Evolutionary conservation across 108 stramenopile species (phyloP).

Genomic region (Skeletonema potamos): DNA sequence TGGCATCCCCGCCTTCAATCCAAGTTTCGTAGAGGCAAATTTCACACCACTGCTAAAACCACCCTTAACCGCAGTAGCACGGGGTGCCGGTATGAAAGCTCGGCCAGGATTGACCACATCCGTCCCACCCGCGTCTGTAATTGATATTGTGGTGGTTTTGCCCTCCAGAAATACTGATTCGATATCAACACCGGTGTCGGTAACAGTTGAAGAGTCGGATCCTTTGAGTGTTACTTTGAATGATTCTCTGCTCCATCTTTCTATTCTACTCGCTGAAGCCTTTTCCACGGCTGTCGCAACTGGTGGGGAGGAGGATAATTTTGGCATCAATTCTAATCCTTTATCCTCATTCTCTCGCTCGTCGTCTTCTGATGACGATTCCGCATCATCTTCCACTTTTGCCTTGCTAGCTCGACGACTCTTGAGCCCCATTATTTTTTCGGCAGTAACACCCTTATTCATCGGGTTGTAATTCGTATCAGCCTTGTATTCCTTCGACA

Average conservation of each 20-base stretch:
- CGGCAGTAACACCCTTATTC: background rate
- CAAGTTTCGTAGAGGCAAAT: background rate
- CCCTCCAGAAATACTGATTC: background rate
- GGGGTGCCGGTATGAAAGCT: background rate
- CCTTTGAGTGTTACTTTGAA: background rate
- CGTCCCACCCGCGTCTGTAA: background rate
- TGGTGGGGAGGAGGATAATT: background rate
- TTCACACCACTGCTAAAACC: background rate
- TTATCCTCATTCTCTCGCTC: background rate
- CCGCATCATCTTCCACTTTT: background rate
- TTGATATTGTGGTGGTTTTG: background rate
- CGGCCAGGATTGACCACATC: background rate
- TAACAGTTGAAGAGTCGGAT: background rate
- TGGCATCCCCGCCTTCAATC: background rate
- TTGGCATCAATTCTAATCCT: background rate
- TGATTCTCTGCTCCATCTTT: background rate
- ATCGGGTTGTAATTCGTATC: background rate
- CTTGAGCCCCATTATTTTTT: background rate
- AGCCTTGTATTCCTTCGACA: background rate
- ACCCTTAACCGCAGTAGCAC: background rate
- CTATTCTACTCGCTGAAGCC: background rate
- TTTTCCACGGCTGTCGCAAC: background rate
- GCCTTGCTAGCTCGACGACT: background rate
- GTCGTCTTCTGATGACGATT: background rate
- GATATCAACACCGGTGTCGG: background rate